A percentile compares a stretch with the other conserved stretches of the same genome.
phyloP scores from a whole-genome alignment of 805 yeast genomes.

The Nakazawaea pomicola region DNA sequence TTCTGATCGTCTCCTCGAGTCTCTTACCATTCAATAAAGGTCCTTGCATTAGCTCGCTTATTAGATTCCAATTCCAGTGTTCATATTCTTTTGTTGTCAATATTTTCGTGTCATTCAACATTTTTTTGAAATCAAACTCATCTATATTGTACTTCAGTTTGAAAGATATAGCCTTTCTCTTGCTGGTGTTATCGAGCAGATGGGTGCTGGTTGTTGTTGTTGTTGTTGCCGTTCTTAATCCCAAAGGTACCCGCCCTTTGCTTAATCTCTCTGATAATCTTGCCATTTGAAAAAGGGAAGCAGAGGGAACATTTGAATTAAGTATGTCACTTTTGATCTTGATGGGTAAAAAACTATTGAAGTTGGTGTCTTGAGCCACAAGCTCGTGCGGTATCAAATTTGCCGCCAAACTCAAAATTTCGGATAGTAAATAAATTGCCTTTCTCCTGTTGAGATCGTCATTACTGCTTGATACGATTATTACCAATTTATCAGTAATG shows the following conservation, averaged over 20 bases:
- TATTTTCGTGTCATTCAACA: constrained; percentile 66
- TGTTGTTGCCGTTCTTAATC: constrained; percentile 23
- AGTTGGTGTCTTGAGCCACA: constrained; percentile 15
- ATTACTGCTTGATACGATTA: constrained; percentile 33
- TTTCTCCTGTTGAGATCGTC: constrained; percentile 48
- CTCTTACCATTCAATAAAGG: constrained; percentile 70
- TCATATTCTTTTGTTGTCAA: constrained; percentile 71
- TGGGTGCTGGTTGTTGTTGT: no score
- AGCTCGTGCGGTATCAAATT: constrained; percentile 49
- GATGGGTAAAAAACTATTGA: constrained; percentile 4
- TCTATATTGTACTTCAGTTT: constrained; percentile 29
- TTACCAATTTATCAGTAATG: constrained; percentile 42
- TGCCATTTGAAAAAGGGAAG: constrained; percentile 45
- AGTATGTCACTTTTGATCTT: constrained; percentile 5
- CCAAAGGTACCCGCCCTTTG: constrained; percentile 31
- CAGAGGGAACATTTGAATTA: constrained; percentile 21
- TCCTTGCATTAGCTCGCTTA: constrained; percentile 72
- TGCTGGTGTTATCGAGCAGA: no score
- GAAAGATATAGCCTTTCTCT: background rate
- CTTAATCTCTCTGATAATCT: constrained; percentile 33
- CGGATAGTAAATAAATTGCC: constrained; percentile 61
- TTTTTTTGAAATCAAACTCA: constrained; percentile 60
- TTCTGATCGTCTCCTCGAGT: constrained; percentile 70
- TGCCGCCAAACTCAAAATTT: constrained; percentile 50
- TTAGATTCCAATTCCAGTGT: constrained; percentile 83